Evolutionary conservation across 345 rosid species (phyloP).

Genomic region (Camelina sativa): DNA sequence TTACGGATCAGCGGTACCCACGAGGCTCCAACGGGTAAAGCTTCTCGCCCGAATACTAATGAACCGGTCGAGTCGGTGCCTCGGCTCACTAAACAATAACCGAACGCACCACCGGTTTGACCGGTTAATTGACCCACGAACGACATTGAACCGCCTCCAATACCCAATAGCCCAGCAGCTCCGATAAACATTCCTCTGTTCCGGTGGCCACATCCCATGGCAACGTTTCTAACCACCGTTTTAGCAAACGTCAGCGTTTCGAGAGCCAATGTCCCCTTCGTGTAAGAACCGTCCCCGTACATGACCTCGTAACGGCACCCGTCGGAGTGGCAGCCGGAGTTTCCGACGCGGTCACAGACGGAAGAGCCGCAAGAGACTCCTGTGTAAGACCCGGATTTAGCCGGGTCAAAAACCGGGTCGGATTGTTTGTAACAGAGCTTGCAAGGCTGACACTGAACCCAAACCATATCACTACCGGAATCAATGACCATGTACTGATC

Average conservation of each 20-base stretch:
- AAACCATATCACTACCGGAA: constrained; percentile 94
- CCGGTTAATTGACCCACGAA: constrained; percentile 86
- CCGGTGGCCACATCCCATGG: constrained; percentile 92
- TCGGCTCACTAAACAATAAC: constrained; percentile 83
- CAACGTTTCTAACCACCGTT: constrained; percentile 66
- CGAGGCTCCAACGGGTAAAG: constrained; percentile 85
- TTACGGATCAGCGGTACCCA: constrained; percentile 90
- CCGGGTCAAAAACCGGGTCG: constrained; percentile 94
- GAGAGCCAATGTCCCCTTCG: constrained; percentile 83
- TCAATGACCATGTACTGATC: constrained; percentile 91
- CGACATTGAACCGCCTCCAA: constrained; percentile 92
- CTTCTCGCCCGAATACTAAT: constrained; percentile 75
- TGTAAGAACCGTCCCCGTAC: constrained; percentile 95
- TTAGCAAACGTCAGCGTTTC: constrained; percentile 81
- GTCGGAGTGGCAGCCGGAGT: constrained; percentile 74
- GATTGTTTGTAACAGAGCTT: constrained; percentile 82
- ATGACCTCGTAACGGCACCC: constrained; percentile 86
- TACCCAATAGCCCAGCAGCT: constrained; percentile 89
- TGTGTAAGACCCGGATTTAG: constrained; percentile 67
- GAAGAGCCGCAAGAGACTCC: constrained; percentile 82
- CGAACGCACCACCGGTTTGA: constrained; percentile 89
- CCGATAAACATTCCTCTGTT: constrained; percentile 94
- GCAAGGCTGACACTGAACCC: constrained; percentile 99
- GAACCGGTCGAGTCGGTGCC: constrained; percentile 73
- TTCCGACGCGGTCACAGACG: constrained; percentile 76